Evolutionary conservation across 2,329 filamentous ascomycete genomes (phyloP).

Genomic region (Myrmaecium sp.): DNA sequence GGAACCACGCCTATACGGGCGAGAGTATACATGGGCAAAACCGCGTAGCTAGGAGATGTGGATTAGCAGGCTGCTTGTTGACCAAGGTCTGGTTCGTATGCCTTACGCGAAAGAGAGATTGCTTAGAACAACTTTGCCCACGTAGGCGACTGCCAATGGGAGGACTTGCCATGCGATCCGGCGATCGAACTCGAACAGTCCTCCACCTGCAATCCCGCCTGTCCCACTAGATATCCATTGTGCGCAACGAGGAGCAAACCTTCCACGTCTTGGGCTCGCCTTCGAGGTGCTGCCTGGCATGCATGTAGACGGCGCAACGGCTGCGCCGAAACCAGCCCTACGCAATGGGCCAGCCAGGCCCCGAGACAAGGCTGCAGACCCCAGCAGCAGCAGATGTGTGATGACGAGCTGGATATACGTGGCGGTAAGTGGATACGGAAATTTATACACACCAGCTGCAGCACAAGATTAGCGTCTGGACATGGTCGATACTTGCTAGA

Average conservation of each 20-base stretch:
- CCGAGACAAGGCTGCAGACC: slow-evolving; percentile 31
- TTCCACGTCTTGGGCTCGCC: slow-evolving; percentile 3
- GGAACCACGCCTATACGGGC: slow-evolving; percentile 35
- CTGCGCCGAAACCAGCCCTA: slow-evolving; percentile 24
- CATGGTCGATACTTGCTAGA: slow-evolving; percentile 3
- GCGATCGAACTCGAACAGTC: slow-evolving; percentile 35
- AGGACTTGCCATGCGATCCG: slow-evolving; percentile 30
- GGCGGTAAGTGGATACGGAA: slow-evolving; percentile 34
- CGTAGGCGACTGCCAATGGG: slow-evolving; percentile 32
- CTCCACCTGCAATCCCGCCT: slow-evolving; percentile 35
- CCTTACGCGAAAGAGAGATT: slow-evolving; percentile 37
- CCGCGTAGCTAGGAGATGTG: slow-evolving; percentile 26
- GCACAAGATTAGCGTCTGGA: slow-evolving; percentile 4
- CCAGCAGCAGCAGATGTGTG: slow-evolving; percentile 30
- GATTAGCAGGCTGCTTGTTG: slow-evolving; percentile 3
- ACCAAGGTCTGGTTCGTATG: slow-evolving; percentile 1
- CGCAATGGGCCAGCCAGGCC: slow-evolving; percentile 25
- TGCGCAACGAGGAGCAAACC: slow-evolving; percentile 9
- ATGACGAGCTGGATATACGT: slow-evolving; percentile 34
- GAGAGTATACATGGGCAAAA: slow-evolving; percentile 34
- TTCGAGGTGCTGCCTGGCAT: slow-evolving; percentile 16
- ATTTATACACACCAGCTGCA: slow-evolving; percentile 29
- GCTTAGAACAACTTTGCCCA: slow-evolving; percentile 33
- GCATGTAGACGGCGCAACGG: slow-evolving; percentile 26
- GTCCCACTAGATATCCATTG: slow-evolving; percentile 23